Base-by-base conservation (phyloP, 2,329 filamentous ascomycete species). In the Cercospora janseana region DNA sequence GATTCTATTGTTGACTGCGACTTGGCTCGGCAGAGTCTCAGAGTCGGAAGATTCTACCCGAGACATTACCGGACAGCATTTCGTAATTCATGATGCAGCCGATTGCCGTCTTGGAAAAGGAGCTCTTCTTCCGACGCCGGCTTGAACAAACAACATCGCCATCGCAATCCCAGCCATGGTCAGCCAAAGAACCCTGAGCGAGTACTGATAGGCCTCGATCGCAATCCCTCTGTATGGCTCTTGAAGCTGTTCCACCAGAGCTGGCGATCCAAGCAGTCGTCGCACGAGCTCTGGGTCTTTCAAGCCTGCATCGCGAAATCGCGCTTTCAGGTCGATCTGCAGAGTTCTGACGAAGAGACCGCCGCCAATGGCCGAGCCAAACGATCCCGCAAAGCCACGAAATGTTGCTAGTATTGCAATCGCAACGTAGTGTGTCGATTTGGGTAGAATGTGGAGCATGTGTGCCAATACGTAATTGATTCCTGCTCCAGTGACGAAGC, bases 391-490 rank as follows among this genome's bases (percentile, higher is more conserved):
- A 56, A 93, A 91, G 4, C 87, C 87, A 3, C 89, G 79, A 69
- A 92, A 92, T 1, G 88, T 94, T 21, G 85, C 81, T 3, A 92
- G 70, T 32, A 95, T 73, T 9, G 87, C 86, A 0, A 85, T 88
- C 3, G 86, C 81, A 42, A 93, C 81, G 62, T 87, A 89, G 61
- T 91, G 86, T 1, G 82, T 81, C 5, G 80, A 75, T 0, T 79
- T 75, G 0, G 74, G 72, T 0, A 85, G 86, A 4, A 92, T 74
- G 65, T 93, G 86, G 4, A 94, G 75, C 4, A 91, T 68, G 62
- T 94, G 89, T 0, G 88, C 87, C 2, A 94, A 77, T 0, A 85
- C 87, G 69, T 94, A 94, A 68, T 92, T 93, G 50, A 92, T 72
- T 4, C 80, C 76, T 0, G 86, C 83, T 9, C 88, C 88, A 0